phyloP scores from a whole-genome alignment of 2,329 filamentous ascomycete genomes.

The Sclerotinia spermophila region DNA sequence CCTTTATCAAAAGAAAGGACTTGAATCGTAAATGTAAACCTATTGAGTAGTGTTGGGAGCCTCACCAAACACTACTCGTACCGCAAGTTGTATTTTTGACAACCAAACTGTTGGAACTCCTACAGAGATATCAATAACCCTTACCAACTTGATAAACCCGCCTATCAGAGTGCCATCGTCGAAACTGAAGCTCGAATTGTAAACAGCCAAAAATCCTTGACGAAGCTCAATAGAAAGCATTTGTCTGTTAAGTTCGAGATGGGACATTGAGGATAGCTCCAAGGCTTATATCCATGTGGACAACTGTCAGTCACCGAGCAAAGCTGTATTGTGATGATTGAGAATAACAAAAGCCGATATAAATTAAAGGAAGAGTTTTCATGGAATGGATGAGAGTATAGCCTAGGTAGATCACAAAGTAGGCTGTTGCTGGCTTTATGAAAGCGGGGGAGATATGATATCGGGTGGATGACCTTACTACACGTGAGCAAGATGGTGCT shows the following conservation, averaged over 20 bases:
- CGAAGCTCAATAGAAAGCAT: too few relatives aligned
- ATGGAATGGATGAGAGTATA: neutral
- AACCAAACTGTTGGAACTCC: neutral
- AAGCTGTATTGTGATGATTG: neutral
- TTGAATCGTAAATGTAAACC: neutral
- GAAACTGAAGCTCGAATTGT: neutral
- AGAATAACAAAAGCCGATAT: neutral
- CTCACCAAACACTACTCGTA: neutral
- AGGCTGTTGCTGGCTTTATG: too few relatives aligned
- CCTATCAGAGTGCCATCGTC: neutral
- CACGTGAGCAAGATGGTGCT: too few relatives aligned
- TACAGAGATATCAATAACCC: neutral
- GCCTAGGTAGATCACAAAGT: too few relatives aligned
- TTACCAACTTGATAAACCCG: neutral
- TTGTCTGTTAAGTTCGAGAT: too few relatives aligned
- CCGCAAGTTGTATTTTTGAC: neutral
- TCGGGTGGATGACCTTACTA: too few relatives aligned
- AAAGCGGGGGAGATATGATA: too few relatives aligned
- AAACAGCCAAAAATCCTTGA: neutral
- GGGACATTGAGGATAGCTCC: too few relatives aligned
- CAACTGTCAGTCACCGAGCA: neutral
- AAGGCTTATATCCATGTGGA: too few relatives aligned
- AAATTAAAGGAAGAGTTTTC: neutral
- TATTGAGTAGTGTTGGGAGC: neutral
- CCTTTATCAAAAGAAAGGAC: neutral